A percentile compares a stretch with the other conserved stretches of the same genome.
Conservation (phyloP, 306 rosid species). For the Glycine tomentella region DNA sequence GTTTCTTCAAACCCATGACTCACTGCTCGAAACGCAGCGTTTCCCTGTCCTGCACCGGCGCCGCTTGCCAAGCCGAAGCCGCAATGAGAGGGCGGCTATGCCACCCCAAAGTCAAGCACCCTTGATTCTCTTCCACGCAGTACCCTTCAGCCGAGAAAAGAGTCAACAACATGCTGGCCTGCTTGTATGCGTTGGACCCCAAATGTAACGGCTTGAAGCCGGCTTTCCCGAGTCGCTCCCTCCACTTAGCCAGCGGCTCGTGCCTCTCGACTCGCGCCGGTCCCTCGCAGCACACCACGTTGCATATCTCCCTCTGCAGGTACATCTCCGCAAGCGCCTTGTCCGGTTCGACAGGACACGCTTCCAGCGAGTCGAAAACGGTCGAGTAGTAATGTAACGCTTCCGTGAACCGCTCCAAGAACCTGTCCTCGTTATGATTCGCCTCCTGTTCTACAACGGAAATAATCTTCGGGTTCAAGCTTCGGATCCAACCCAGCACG, state of each 20-base stretch:
- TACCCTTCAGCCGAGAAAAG: conserved; percentile 64
- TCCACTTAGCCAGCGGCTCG: conserved; percentile 59
- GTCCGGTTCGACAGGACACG: conserved; percentile 72
- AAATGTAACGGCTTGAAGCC: conserved; percentile 55
- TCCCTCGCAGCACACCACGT: conserved; percentile 89
- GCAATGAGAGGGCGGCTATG: conserved; percentile 60
- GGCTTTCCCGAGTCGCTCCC: conserved; percentile 55
- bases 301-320: conserved; percentile 77
- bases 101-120: conserved; percentile 90
- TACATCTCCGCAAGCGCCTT: conserved; percentile 83
- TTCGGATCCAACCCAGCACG: conserved; percentile 76
- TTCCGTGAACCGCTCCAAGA: conserved; percentile 76
- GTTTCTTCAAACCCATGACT: no score
- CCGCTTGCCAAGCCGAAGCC: conserved; percentile 41
- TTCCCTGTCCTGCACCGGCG: background rate
- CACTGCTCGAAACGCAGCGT: no score
- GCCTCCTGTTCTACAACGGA: conserved; percentile 92
- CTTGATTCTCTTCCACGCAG: conserved; percentile 70
- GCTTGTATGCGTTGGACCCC: conserved; percentile 74
- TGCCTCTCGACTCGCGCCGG: conserved; percentile 81
- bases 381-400: background rate
- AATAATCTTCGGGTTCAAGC: conserved; percentile 74
- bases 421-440: conserved; percentile 72
- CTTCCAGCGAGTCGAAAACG: conserved; percentile 63
- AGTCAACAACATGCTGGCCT: conserved; percentile 83